Conservation (phyloP, 164 flowering plant species). For the Annona cherimola region DNA sequence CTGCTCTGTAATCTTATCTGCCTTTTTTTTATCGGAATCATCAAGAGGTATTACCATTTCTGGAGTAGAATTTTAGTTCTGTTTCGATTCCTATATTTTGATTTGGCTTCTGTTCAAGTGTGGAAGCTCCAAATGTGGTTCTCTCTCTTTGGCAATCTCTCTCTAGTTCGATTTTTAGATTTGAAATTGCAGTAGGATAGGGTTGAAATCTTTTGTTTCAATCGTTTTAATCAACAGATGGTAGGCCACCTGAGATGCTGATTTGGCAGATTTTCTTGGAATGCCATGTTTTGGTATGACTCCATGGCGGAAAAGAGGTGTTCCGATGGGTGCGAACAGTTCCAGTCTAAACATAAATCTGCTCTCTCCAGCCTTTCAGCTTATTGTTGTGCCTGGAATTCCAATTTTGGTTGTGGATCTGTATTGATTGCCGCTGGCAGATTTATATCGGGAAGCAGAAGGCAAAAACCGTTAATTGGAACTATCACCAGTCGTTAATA, state of each 20-base stretch:
- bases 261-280: not conserved
- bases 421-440: not conserved
- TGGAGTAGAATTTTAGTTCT: not conserved
- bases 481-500: too few species aligned
- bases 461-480: too few species aligned
- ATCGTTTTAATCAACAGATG: not conserved
- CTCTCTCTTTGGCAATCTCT: not conserved
- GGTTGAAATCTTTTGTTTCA: constrained; percentile 78
- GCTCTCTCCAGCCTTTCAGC: not conserved
- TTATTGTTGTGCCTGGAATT: not conserved
- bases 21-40: not conserved
- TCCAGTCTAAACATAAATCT: too few species aligned
- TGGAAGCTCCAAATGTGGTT: not conserved
- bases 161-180: not conserved
- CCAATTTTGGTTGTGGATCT: not conserved
- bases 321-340: not conserved
- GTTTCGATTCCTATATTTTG: not conserved
- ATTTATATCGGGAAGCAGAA: too few species aligned
- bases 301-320: not conserved
- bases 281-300: not conserved
- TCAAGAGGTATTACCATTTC: constrained; percentile 17
- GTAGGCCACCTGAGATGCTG: not conserved
- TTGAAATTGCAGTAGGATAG: constrained; percentile 47
- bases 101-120: not conserved
- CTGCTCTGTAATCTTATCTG: too few species aligned